Evolutionary conservation across 2,329 filamentous ascomycete species (phyloP), one percentile per base, ranked within the genome.

Genomic region (Cryphonectria parasitica): DNA sequence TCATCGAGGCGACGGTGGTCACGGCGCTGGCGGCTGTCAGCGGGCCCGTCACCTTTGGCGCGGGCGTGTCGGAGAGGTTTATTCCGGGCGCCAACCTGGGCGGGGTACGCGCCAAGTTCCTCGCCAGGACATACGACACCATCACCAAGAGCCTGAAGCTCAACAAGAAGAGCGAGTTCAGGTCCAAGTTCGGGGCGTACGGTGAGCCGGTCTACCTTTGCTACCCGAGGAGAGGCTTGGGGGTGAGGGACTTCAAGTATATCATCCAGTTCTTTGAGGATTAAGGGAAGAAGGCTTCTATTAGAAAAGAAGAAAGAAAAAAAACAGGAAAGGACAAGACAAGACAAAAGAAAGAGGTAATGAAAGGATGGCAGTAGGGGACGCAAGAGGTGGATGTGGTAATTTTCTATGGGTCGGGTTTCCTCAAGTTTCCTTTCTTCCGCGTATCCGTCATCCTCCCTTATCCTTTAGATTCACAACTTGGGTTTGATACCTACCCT

Each of bases 221-320:
- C 78, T 98, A 97, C 81, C 95, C 95, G 56, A 90, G 92, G 70
- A 91, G 94, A 77, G 94, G 95, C 10, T 86, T 98, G 39, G 94
- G 94, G 1, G 89, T 95, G 62, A 89, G 90, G 73, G 95, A 94
- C 60, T 89, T 94, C 73, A 89, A 92, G 79, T 93, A 94, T n/a
- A 89, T 98, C 75, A 86, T 97, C 82, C 92, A 91, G 78, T 97
- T 97, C 83, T 96, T 97, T 80, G 92, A 95, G 80, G 93, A 93
- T 17, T 73, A 58, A 68, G 65, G 10, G 45, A 25, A 25, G 22
- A 60, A 15, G 31, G 4, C n/a, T 3, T 60, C 15, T 34, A 58
- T 2, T 13, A 3, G 25, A 7, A 15, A 58, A 13, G 19, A 19
- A 34, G 28, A 11, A 22, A 19, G 2, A 5, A 10, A 52, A 2